Evolutionary conservation across 768 basidiomycete genomes (phyloP).

Genomic region (Guyanaporus albipodus): DNA sequence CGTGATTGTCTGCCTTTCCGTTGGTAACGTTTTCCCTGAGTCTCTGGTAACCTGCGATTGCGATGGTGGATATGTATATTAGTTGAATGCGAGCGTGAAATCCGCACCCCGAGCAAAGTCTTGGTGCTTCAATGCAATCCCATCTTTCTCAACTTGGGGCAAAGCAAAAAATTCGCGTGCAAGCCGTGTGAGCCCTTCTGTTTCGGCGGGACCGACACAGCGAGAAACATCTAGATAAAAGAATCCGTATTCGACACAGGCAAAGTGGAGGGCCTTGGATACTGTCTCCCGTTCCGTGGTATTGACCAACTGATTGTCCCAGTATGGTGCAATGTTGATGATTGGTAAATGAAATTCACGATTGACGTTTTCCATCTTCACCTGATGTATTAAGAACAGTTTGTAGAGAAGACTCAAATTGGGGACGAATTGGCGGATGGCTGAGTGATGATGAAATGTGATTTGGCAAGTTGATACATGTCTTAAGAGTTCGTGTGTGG

Average conservation of each 20-base stretch:
- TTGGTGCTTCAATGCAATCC: slow-evolving; percentile 59
- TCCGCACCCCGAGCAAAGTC: slow-evolving; percentile 72
- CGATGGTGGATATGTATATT: neutral
- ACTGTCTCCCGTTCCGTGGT: slow-evolving; percentile 39
- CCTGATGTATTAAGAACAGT: neutral
- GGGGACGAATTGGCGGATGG: neutral
- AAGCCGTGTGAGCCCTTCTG: slow-evolving; percentile 59
- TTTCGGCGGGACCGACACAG: slow-evolving; percentile 53
- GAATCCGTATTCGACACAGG: slow-evolving; percentile 80
- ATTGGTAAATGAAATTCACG: slow-evolving; percentile 50
- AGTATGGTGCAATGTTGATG: slow-evolving; percentile 68
- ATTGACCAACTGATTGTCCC: slow-evolving; percentile 33
- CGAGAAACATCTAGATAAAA: slow-evolving; percentile 78
- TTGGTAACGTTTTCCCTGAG: slow-evolving; percentile 85
- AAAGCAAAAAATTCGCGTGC: slow-evolving; percentile 70
- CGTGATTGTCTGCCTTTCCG: slow-evolving; percentile 80
- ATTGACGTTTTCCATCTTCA: slow-evolving; percentile 10
- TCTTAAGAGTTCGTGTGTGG: neutral
- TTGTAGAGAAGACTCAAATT: neutral
- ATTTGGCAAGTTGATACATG: neutral
- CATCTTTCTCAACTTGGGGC: slow-evolving; percentile 76
- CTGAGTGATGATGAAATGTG: neutral
- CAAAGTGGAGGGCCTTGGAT: slow-evolving; percentile 60
- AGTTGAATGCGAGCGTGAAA: neutral
- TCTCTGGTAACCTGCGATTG: slow-evolving; percentile 63